phyloP scores from a whole-genome alignment of 306 rosid genomes.

The Cucumis melo region DNA sequence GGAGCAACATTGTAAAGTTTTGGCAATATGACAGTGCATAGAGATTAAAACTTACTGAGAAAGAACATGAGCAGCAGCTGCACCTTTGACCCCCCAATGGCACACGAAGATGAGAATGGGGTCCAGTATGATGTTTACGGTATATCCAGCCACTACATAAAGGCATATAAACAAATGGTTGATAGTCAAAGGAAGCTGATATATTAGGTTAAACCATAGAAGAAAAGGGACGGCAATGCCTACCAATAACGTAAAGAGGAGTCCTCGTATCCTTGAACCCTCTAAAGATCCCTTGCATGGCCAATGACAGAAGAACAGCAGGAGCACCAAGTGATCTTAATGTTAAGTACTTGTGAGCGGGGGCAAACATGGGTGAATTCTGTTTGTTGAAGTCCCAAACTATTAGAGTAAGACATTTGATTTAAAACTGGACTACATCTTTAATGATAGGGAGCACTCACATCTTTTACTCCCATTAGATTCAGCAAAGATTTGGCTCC shows the following conservation, averaged over 20 bases:
- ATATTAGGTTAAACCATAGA: background rate
- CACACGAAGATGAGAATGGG: slow-evolving; percentile 68
- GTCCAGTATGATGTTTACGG: slow-evolving; percentile 55
- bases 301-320: slow-evolving; percentile 95
- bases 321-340: slow-evolving; percentile 90
- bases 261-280: slow-evolving; percentile 95
- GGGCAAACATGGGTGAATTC: slow-evolving; percentile 70
- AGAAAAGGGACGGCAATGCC: background rate
- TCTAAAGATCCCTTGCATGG: slow-evolving; percentile 95
- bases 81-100: slow-evolving; percentile 74
- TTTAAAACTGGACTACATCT: background rate
- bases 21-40: background rate
- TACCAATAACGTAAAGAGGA: slow-evolving; percentile 84
- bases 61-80: slow-evolving; percentile 84
- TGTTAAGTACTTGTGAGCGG: slow-evolving; percentile 64
- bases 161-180: background rate
- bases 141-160: slow-evolving; percentile 48
- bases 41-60: slow-evolving; percentile 58
- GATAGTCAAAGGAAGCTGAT: background rate
- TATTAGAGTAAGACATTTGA: background rate
- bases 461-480: slow-evolving; percentile 76
- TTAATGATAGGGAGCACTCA: slow-evolving; percentile 22
- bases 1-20: background rate
- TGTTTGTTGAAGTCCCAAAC: slow-evolving; percentile 11
- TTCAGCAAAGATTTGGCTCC: slow-evolving; percentile 59